Conservation (phyloP, 352 stramenopile species). For the Pythium dissotocum region DNA sequence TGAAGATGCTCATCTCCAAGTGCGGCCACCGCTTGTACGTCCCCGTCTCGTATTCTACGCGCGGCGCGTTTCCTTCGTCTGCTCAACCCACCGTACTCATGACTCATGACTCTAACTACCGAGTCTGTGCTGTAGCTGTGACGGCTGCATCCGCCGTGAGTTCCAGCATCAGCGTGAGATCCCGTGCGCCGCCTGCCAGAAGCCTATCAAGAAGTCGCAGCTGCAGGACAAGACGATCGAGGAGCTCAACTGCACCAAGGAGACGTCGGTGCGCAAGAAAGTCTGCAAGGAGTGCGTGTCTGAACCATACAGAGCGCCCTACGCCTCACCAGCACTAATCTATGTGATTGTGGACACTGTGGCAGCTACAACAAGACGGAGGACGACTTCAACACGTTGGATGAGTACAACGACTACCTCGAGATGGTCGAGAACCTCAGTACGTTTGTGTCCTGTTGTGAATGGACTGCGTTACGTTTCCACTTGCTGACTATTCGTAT, state of each 20-base stretch:
- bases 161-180: slow-evolving; percentile 89
- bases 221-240: slow-evolving; percentile 89
- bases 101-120: too few species aligned
- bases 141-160: slow-evolving; percentile 86
- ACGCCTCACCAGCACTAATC: background rate
- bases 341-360: background rate
- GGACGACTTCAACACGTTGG: slow-evolving; percentile 84
- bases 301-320: too few species aligned
- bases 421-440: slow-evolving; percentile 85
- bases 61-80: background rate
- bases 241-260: slow-evolving; percentile 87
- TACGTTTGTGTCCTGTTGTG: slow-evolving; percentile 15
- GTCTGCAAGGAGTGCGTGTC: slow-evolving; percentile 73
- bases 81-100: background rate
- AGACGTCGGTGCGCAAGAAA: slow-evolving; percentile 87
- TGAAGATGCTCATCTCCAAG: slow-evolving; percentile 92
- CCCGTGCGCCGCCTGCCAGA: slow-evolving; percentile 74
- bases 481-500: too few species aligned
- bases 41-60: background rate
- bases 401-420: slow-evolving; percentile 88
- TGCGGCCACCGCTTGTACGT: slow-evolving; percentile 88
- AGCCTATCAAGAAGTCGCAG: slow-evolving; percentile 88
- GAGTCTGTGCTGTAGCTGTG: slow-evolving; percentile 47
- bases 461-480: too few species aligned
- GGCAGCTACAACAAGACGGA: slow-evolving; percentile 87